Percentiles rank a stretch among this genome's conserved stretches.
Evolutionary conservation across 1,284 basidiomycete species (phyloP).

Genomic region (Ganoderma multipileum): DNA sequence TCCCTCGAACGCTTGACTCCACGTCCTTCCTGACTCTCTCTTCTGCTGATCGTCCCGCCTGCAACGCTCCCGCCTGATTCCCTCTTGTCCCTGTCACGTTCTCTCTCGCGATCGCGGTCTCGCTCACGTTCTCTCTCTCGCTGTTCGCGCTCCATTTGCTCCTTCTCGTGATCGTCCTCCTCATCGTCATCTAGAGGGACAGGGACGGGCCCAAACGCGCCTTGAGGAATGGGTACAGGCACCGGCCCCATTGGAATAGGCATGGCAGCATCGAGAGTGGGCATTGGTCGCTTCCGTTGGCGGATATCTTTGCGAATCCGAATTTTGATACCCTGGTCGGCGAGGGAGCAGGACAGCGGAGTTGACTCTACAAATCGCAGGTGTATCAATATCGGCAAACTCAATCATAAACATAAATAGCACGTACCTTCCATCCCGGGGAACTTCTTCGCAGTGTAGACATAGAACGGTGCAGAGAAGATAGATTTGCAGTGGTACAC

Average conservation of each 20-base stretch:
- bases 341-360: constrained; percentile 85
- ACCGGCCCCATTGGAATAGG: constrained; percentile 35
- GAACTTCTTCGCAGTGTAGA: constrained; percentile 95
- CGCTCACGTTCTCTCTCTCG: constrained; percentile 30
- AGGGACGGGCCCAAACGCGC: constrained; percentile 41
- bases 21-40: constrained; percentile 31
- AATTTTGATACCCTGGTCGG: constrained; percentile 93
- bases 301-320: constrained; percentile 90
- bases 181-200: constrained; percentile 46
- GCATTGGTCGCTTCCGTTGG: constrained; percentile 70
- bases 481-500: constrained; percentile 85
- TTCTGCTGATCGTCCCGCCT: constrained; percentile 21
- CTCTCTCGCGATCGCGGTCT: constrained; percentile 36
- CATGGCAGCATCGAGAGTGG: constrained; percentile 43
- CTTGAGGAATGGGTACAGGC: constrained; percentile 28
- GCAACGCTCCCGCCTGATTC: constrained; percentile 32
- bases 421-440: constrained; percentile 87
- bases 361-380: constrained; percentile 73
- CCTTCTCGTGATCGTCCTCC: constrained; percentile 32
- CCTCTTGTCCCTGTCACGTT: constrained; percentile 33
- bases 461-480: constrained; percentile 86
- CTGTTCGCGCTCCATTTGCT: constrained; percentile 28
- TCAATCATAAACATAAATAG: neutral
- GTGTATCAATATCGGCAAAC: constrained; percentile 14
- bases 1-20: constrained; percentile 33